Percentiles rank a stretch among this genome's conserved stretches.
Evolutionary conservation across 345 rosid species (phyloP).

Genomic region (Heritiera fomes): DNA sequence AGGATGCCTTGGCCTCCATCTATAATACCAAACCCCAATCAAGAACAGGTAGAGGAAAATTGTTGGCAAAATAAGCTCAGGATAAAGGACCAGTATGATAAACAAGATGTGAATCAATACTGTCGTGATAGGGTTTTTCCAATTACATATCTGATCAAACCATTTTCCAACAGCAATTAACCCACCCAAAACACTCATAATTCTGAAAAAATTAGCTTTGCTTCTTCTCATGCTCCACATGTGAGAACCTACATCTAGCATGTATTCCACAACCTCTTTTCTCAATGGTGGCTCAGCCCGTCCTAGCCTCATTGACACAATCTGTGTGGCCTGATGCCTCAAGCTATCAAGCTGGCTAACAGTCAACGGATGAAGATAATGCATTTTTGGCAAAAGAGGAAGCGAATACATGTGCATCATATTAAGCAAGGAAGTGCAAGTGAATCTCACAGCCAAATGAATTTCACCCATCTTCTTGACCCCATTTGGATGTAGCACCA

Average conservation of each 20-base stretch:
- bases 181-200: slow-evolving; percentile 75
- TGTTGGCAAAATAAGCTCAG: slow-evolving; percentile 87
- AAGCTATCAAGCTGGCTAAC: slow-evolving; percentile 84
- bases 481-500: slow-evolving; percentile 74
- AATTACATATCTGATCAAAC: slow-evolving; percentile 92
- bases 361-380: slow-evolving; percentile 80
- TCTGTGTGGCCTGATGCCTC: slow-evolving; percentile 89
- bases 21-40: slow-evolving; percentile 89
- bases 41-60: slow-evolving; percentile 87
- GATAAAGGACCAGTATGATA: slow-evolving; percentile 79
- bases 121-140: slow-evolving; percentile 90
- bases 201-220: slow-evolving; percentile 92
- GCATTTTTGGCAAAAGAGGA: slow-evolving; percentile 91
- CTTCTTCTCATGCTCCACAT: slow-evolving; percentile 99
- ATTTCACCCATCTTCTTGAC: slow-evolving; percentile 96
- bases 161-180: slow-evolving; percentile 85
- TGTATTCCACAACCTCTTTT: slow-evolving; percentile 89
- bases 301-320: slow-evolving; percentile 77
- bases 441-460: slow-evolving; percentile 86
- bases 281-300: slow-evolving; percentile 89
- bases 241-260: slow-evolving; percentile 93
- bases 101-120: slow-evolving; percentile 84
- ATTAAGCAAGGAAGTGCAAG: slow-evolving; percentile 81
- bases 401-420: slow-evolving; percentile 91
- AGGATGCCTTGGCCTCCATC: slow-evolving; percentile 95